Evolutionary conservation across 805 yeast species (phyloP).

Genomic region (Teunomyces aglyptinius): DNA sequence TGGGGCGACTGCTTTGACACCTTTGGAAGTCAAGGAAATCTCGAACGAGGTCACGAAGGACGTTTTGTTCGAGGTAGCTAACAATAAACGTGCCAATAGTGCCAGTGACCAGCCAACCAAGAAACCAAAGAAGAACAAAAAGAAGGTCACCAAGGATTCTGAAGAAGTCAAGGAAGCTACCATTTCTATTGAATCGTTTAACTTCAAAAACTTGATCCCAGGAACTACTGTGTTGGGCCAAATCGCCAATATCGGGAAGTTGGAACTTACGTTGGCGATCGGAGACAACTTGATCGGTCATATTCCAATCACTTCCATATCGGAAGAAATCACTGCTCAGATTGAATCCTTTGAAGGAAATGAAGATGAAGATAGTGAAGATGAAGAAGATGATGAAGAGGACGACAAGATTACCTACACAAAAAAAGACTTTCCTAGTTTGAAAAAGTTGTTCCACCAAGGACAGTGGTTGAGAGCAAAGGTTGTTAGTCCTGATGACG

Average conservation of each 20-base stretch:
- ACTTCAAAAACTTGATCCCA: slow-evolving; percentile 59
- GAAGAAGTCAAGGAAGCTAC: slow-evolving; percentile 29
- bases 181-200: slow-evolving; percentile 60
- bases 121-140: slow-evolving; percentile 19
- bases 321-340: slow-evolving; percentile 55
- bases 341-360: slow-evolving; percentile 53
- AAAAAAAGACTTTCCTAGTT: slow-evolving; percentile 50
- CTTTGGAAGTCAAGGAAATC: slow-evolving; percentile 88
- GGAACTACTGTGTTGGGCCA: slow-evolving; percentile 82
- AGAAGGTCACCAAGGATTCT: slow-evolving; percentile 13
- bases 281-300: slow-evolving; percentile 82
- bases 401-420: slow-evolving; percentile 26
- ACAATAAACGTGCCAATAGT: slow-evolving; percentile 27
- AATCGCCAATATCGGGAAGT: slow-evolving; percentile 54
- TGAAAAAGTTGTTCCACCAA: slow-evolving; percentile 51
- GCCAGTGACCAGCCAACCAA: slow-evolving; percentile 25
- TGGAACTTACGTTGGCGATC: slow-evolving; percentile 67
- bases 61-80: slow-evolving; percentile 66
- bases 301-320: slow-evolving; percentile 70
- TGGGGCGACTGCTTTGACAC: slow-evolving; percentile 81
- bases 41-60: slow-evolving; percentile 91
- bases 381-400: slow-evolving; percentile 39
- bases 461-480: slow-evolving; percentile 89
- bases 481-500: slow-evolving; percentile 53
- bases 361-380: slow-evolving; percentile 40